These are phyloP conservation scores for Geotrichum macrosporum DNA, from an alignment of 1,139 yeast genomes.

Conservation along the genomic window DNA sequence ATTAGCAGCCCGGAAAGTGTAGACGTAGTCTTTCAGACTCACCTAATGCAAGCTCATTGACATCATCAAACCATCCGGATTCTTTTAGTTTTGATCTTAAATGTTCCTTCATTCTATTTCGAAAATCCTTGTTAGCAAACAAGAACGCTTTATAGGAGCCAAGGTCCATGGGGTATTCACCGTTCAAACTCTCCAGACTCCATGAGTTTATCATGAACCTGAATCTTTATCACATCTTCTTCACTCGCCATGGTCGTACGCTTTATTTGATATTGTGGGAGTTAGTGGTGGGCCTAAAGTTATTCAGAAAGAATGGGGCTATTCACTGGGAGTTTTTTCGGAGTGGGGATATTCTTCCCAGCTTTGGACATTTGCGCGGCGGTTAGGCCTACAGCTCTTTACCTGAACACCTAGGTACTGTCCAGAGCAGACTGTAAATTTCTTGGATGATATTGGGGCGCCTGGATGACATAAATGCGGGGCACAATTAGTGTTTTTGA, in stretches of 20 bases:
- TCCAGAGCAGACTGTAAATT: no score
- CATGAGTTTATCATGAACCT: slow-evolving; percentile 66
- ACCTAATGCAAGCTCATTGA: slow-evolving; percentile 54
- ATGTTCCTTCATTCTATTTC: slow-evolving; percentile 30
- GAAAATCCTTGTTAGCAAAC: not conserved
- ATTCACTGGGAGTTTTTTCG: no score
- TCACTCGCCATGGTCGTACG: slow-evolving; percentile 13
- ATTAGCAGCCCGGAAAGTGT: not conserved
- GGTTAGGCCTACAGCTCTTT: no score
- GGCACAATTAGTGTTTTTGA: no score
- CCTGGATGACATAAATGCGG: no score
- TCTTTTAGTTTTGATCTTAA: slow-evolving; percentile 63
- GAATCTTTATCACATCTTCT: slow-evolving; percentile 51
- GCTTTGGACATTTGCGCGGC: no score
- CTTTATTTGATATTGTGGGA: no score
- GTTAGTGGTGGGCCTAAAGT: no score
- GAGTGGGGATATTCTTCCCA: no score
- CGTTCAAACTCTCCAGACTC: slow-evolving; percentile 75
- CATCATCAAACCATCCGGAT: slow-evolving; percentile 83
- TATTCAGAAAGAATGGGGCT: no score
- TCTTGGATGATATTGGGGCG: no score
- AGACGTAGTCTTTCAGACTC: slow-evolving; percentile 14
- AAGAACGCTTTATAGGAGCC: not conserved
- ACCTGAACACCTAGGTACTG: no score
- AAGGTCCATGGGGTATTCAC: slow-evolving; percentile 30